A percentile compares a stretch with the other conserved stretches of the same genome.
These are phyloP conservation scores for Dendrocalamus sinicus DNA, from an alignment of 176 grass and related monocot genomes.

Conservation along the genomic window DNA sequence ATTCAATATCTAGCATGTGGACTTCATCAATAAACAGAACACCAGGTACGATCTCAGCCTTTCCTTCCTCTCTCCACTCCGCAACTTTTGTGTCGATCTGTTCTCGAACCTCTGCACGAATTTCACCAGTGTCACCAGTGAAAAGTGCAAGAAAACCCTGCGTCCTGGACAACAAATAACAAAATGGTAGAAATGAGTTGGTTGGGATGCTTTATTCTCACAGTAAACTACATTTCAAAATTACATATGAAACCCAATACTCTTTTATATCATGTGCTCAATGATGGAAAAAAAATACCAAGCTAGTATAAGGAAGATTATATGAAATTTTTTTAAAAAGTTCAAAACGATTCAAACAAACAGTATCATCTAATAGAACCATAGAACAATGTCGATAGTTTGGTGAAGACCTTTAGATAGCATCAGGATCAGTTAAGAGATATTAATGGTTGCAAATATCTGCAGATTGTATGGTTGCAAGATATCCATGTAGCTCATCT, in stretches of 20 bases:
- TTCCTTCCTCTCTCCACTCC: constrained; percentile 96
- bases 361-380: not conserved
- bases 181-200: constrained; percentile 27
- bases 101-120: constrained; percentile 84
- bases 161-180: constrained; percentile 60
- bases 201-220: not conserved
- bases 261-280: not conserved
- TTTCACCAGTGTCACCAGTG: constrained; percentile 97
- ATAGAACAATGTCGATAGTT: not conserved
- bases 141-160: constrained; percentile 96
- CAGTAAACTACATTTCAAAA: not conserved
- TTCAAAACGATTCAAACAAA: not conserved
- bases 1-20: constrained; percentile 97
- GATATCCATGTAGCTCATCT: not conserved
- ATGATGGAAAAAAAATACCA: not conserved
- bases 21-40: constrained; percentile 96
- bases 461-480: not conserved
- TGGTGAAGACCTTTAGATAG: not conserved
- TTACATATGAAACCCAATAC: constrained; percentile 12
- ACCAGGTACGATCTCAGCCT: constrained; percentile 91
- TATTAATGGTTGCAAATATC: not conserved
- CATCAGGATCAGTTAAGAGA: not conserved
- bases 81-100: constrained; percentile 93
- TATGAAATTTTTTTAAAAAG: not conserved
- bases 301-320: not conserved